A percentile compares a stretch with the other conserved stretches of the same genome.
Evolutionary conservation across 257 asterid species (phyloP).

Genomic region (Solanum sitiens): DNA sequence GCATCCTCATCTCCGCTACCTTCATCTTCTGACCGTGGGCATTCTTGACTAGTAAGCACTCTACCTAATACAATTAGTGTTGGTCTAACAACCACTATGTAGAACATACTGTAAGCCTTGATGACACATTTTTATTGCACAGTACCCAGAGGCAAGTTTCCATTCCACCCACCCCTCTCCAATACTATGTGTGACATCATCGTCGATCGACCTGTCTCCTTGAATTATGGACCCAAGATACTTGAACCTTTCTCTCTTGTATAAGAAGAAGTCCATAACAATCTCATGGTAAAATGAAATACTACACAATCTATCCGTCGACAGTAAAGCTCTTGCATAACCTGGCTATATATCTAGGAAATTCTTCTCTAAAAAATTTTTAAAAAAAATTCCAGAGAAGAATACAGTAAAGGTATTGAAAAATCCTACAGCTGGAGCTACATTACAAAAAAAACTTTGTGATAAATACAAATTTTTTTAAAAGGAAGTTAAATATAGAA

Average conservation of each 20-base stretch:
- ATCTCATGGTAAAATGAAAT: not conserved
- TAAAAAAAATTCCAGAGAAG: not conserved
- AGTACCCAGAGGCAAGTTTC: not conserved
- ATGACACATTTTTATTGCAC: not conserved
- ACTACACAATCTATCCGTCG: not conserved
- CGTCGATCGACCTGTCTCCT: not conserved
- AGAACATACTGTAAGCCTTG: not conserved
- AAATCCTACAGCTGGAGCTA: not conserved
- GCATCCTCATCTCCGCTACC: not conserved
- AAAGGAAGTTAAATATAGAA: not conserved
- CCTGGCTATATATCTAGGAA: not conserved
- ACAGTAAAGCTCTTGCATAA: not conserved
- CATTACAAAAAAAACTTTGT: not conserved
- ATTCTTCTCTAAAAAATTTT: not conserved
- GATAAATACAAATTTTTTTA: not conserved
- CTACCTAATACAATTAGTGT: not conserved
- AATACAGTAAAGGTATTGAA: not conserved
- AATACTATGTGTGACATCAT: not conserved
- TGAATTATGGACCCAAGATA: not conserved
- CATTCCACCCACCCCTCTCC: not conserved
- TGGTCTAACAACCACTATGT: not conserved
- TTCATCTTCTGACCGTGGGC: not conserved
- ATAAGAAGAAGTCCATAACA: not conserved
- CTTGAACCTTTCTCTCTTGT: not conserved
- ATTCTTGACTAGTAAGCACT: not conserved